Base-by-base conservation (phyloP, 306 rosid species). In the Ziziphus jujuba region DNA sequence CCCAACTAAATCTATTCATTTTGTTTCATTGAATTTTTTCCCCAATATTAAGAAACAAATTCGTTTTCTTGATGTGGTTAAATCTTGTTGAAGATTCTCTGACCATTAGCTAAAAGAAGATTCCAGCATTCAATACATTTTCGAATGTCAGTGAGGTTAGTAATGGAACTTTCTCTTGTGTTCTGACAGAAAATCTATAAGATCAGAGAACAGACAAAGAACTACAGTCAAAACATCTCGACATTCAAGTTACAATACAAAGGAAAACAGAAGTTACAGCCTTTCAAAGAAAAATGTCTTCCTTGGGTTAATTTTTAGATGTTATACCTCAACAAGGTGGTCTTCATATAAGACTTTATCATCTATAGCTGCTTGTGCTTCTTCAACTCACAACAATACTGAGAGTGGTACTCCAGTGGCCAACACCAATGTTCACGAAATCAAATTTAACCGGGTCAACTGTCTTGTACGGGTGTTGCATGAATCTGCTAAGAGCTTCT, bases 401-500 rank as follows among this genome's bases (percentile, higher is more conserved):
- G 81, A 65, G 63, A 77, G 58, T 19, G 63, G 64, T 66, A 72
- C 33, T 66, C 56, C 44, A 25, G 63, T 67, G 72, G 74, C 60
- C 71, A 31, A 51, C 50, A 68, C 74, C 21, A 38, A 14, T 61
- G 24, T 59, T 49, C 67, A 47, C 45, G 85, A 47, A 67, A 40
- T 62, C 43, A 50, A 76, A 59, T 72, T 77, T 59, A 76, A 74
- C 60, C 84, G 89, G 76, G 87, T 89, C 59, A 70, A 69, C 56
- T 63, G 67, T 77, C 82, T 89, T 47, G 73, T 81, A 11, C 66
- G 82, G 84, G 80, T 60, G 11, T 71, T 86, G 73, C 89, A 86
- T 63, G 87, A 80, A 77, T 77, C 91, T 73, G 80, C 91, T 38
- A 73, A 81, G 84, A 89, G 89, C 61, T 86, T 89, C 79, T 86